phyloP scores from a whole-genome alignment of 352 stramenopile genomes.

The Thraustochytrium striatum region DNA sequence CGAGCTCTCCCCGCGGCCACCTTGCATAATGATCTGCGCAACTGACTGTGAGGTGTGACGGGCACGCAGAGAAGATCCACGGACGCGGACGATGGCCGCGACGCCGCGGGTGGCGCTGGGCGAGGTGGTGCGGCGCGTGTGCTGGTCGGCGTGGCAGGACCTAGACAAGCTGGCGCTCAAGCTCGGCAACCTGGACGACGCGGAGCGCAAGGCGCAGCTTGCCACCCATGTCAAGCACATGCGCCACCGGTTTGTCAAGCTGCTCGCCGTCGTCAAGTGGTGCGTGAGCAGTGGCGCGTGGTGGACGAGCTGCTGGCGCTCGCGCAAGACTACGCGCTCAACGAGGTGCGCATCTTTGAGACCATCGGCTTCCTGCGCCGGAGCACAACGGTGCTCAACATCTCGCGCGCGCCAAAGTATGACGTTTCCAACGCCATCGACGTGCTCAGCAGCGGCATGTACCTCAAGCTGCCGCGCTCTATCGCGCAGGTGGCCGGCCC shows the following conservation, averaged over 20 bases:
- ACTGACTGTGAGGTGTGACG: too few species aligned
- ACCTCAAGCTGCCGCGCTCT: conserved; percentile 4
- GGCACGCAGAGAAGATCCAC: too few species aligned
- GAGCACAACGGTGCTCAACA: conserved; percentile 3
- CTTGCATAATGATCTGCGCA: conserved; percentile 39
- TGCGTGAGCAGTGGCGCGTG: neutral
- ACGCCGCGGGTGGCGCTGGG: conserved; percentile 14
- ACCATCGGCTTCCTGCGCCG: neutral
- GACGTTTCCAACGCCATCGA: conserved; percentile 10
- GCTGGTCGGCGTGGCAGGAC: conserved; percentile 13
- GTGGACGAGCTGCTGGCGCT: conserved; percentile 37
- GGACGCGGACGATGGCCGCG: conserved; percentile 23
- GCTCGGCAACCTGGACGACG: neutral
- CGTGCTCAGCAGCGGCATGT: conserved; percentile 29
- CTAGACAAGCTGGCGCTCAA: neutral
- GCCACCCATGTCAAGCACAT: conserved; percentile 8
- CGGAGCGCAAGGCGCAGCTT: neutral
- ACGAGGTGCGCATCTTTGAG: conserved; percentile 46
- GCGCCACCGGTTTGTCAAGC: conserved; percentile 22
- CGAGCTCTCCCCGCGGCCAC: conserved; percentile 25
- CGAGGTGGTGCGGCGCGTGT: conserved; percentile 26
- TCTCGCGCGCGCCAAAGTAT: conserved; percentile 5
- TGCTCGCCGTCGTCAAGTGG: conserved; percentile 30
- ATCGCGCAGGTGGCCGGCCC: conserved; percentile 17
- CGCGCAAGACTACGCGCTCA: conserved; percentile 20